A percentile compares a stretch with the other conserved stretches of the same genome.
These are phyloP conservation scores for Quillaja saponaria DNA, from an alignment of 306 rosid genomes.

Conservation along the genomic window DNA sequence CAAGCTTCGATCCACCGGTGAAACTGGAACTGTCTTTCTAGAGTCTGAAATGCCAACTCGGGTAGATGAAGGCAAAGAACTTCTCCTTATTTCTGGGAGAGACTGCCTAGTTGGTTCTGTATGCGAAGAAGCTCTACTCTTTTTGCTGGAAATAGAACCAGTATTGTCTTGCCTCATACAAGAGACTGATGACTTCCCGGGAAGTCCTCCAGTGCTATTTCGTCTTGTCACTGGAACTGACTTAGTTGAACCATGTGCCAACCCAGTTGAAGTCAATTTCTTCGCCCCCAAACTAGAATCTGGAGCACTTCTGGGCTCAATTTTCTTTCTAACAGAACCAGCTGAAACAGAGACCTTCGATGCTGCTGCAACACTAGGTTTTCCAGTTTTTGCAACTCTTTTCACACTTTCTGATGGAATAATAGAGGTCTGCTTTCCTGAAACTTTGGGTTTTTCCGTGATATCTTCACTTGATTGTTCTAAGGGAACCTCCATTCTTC, in stretches of 20 bases:
- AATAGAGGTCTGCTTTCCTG: conserved; percentile 28
- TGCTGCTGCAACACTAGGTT: conserved; percentile 36
- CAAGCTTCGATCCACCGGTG: conserved; percentile 39
- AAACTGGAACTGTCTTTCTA: conserved; percentile 44
- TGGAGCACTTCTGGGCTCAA: conserved; percentile 42
- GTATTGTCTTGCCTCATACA: conserved; percentile 36
- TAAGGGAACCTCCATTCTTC: conserved; percentile 62
- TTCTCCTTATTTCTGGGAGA: conserved; percentile 70
- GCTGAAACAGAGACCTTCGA: conserved; percentile 33
- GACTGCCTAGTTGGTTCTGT: conserved; percentile 59
- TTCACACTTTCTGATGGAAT: conserved; percentile 36
- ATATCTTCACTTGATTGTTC: conserved; percentile 41
- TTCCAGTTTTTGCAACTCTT: conserved; percentile 39
- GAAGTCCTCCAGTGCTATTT: conserved; percentile 73
- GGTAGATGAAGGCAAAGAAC: conserved; percentile 51
- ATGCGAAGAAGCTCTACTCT: conserved; percentile 22
- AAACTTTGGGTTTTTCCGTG: conserved; percentile 36
- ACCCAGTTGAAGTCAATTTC: conserved; percentile 48
- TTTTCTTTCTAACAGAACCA: conserved; percentile 47
- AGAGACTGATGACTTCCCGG: conserved; percentile 53
- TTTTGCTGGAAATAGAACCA: conserved; percentile 35
- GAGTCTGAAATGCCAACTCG: conserved; percentile 39
- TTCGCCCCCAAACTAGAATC: conserved; percentile 37
- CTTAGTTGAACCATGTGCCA: conserved; percentile 41
- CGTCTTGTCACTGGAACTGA: conserved; percentile 54